Base-by-base conservation (phyloP, 768 basidiomycete genomes). In the Lactarius quietus region DNA sequence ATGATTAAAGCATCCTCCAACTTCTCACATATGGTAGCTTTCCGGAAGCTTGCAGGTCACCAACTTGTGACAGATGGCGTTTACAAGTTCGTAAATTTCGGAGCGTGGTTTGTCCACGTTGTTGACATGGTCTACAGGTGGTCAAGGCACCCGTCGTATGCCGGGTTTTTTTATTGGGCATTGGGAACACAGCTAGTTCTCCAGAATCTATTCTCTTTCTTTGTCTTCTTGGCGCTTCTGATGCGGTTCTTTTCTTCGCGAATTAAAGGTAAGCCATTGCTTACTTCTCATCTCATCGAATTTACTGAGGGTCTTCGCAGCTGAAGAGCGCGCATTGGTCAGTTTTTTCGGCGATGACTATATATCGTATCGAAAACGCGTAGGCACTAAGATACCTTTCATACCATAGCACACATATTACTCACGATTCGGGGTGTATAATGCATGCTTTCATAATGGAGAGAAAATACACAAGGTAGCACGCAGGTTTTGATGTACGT, bases 131-230 rank as follows among this genome's bases (percentile, higher is more conserved):
- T 39, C 29, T 61, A 51, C 70, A 93, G 92, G 8, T 90, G 85
- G 85, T 89, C 87, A 66, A 86, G 97, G 17, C 97, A 99, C 76
- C 97, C 97, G 14, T 97, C 96, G 0, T 99, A 99, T 70, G 85
- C 92, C 1, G 97, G 95, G 2, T 99, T 98, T 80, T 96, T 92
- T 76, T 98, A 96, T 75, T 98, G 97, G 97, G 95, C 94, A 0
- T 72, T 99, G 31, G 94, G 95, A 2, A 97, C 94, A 0, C 97
- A 99, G 74, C 77, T 98, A 41, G 84, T 93, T 1, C 81, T 98
- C 26, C 94, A 94, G 73, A 99, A 98, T 73, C 84, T 90, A 0
- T 35, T 94, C 18, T 86, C 86, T 17, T 86, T 92, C 68, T 52
- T 86, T 2, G 74, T 85, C 1, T 98, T 90, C 72, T 71, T 81